Evolutionary conservation across 1,284 basidiomycete species (phyloP).

Genomic region (Trichosporon ovoides): DNA sequence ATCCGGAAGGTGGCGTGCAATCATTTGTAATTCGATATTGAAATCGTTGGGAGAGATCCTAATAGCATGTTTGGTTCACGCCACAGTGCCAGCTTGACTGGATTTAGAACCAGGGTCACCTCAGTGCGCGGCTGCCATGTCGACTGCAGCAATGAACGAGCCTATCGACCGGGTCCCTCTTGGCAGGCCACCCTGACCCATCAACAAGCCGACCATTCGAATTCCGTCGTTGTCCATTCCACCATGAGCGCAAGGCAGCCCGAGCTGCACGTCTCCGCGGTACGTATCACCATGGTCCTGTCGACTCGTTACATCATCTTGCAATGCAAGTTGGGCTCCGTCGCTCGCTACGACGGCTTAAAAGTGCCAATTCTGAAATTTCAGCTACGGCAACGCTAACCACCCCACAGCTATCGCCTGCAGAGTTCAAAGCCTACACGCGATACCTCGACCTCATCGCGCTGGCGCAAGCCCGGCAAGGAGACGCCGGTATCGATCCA

Average conservation of each 20-base stretch:
- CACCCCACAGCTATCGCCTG: conserved; percentile 20
- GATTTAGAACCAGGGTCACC: too few relatives aligned
- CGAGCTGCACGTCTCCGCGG: conserved; percentile 18
- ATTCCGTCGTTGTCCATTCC: not conserved
- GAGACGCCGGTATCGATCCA: conserved; percentile 8
- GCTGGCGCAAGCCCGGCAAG: conserved; percentile 11
- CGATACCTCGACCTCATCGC: conserved; percentile 24
- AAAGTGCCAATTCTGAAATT: not conserved
- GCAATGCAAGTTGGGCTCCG: not conserved
- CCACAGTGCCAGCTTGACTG: too few relatives aligned
- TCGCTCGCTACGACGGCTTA: not conserved
- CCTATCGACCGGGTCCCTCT: too few relatives aligned
- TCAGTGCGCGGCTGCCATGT: too few relatives aligned
- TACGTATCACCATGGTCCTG: not conserved
- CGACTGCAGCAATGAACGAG: too few relatives aligned
- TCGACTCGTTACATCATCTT: not conserved
- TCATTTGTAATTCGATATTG: too few relatives aligned
- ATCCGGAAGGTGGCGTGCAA: not conserved
- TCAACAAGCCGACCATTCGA: not conserved
- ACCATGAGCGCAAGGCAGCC: conserved; percentile 11
- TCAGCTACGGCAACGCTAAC: not conserved
- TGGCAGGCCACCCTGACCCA: too few relatives aligned
- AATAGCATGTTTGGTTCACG: too few relatives aligned
- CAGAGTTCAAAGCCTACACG: conserved; percentile 20
- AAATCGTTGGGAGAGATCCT: too few relatives aligned